Conservation (phyloP, 768 basidiomycete genomes). For the Serendipita sp. region DNA sequence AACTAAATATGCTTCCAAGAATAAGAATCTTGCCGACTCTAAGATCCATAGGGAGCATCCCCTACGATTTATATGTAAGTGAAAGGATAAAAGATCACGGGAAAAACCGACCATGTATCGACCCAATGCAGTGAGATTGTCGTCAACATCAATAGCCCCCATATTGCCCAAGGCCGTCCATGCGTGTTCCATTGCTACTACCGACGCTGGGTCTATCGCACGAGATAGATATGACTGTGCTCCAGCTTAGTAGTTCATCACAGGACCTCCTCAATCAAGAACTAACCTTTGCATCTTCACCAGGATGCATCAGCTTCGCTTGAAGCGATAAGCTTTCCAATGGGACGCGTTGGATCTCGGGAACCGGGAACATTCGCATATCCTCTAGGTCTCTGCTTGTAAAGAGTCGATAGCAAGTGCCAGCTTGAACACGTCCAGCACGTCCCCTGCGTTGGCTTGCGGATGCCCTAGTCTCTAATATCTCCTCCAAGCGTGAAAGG, state of each 20-base stretch:
- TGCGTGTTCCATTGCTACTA: conserved; percentile 60
- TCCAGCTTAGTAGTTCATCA: neutral
- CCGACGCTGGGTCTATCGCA: conserved; percentile 73
- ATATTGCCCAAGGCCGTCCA: conserved; percentile 58
- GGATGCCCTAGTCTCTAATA: conserved; percentile 63
- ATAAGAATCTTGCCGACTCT: conserved; percentile 90
- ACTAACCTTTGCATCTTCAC: conserved; percentile 59
- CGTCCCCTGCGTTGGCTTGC: conserved; percentile 75
- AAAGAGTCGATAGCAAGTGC: conserved; percentile 78
- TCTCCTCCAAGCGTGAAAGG: conserved; percentile 62
- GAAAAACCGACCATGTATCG: conserved; percentile 44
- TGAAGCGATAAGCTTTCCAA: conserved; percentile 68
- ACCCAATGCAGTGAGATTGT: conserved; percentile 65
- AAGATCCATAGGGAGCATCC: conserved; percentile 76
- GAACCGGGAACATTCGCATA: conserved; percentile 59
- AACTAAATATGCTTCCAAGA: conserved; percentile 67
- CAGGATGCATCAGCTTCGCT: conserved; percentile 63
- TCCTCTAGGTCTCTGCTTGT: conserved; percentile 53
- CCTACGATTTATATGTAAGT: conserved; percentile 27
- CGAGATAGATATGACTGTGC: conserved; percentile 44
- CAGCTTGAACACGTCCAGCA: conserved; percentile 74
- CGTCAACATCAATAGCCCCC: conserved; percentile 53
- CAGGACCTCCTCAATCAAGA: too few species aligned
- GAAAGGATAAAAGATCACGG: neutral
- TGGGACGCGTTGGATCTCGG: conserved; percentile 79